These are phyloP conservation scores for Forsythia suspensa DNA, from an alignment of 257 asterid species.

Conservation along the genomic window DNA sequence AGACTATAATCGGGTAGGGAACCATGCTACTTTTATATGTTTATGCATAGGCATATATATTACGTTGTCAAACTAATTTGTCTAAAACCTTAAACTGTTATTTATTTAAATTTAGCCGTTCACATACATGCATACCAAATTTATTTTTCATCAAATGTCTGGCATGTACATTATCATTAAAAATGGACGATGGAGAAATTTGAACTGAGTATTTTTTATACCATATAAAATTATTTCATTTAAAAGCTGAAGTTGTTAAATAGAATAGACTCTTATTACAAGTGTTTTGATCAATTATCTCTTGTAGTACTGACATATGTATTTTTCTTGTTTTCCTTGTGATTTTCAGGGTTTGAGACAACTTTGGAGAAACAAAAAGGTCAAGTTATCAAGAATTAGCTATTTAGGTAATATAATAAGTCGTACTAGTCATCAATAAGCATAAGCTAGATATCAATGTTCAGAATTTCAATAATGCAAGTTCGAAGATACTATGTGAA, in stretches of 20 bases:
- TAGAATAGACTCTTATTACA: not conserved
- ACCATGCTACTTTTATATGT: not conserved
- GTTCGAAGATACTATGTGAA: not conserved
- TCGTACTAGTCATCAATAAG: not conserved
- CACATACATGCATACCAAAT: not conserved
- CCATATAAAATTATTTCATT: not conserved
- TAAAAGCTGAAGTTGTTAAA: not conserved
- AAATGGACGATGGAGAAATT: too few species aligned
- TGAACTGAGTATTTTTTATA: not conserved
- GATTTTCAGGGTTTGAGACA: slow-evolving; percentile 13
- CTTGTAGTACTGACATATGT: not conserved
- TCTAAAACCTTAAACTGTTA: not conserved
- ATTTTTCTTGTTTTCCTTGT: not conserved
- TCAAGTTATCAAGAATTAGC: not conserved
- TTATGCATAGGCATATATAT: not conserved
- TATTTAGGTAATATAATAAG: not conserved
- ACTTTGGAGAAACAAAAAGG: not conserved
- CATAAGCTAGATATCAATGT: not conserved
- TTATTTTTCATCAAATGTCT: too few species aligned
- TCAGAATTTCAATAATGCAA: not conserved
- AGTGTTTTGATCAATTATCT: too few species aligned
- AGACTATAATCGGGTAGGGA: slow-evolving; percentile 33
- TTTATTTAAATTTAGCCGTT: not conserved
- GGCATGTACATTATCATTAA: too few species aligned
- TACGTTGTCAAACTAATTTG: too few species aligned